Base-by-base conservation (phyloP, 2,329 filamentous ascomycete species). In the Dothideomycetes sp. region DNA sequence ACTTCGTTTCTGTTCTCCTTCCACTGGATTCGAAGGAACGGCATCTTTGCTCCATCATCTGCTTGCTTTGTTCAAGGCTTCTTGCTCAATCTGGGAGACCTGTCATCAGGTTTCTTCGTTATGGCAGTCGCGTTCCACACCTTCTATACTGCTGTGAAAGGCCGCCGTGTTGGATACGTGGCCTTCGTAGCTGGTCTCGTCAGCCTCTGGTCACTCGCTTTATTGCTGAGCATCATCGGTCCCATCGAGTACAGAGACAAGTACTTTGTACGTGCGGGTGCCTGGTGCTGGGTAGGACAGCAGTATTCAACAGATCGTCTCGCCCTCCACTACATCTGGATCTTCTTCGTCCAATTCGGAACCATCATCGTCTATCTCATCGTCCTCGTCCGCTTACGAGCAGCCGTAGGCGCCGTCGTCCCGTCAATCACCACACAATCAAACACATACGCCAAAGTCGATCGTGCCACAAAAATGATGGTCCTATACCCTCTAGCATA, bases 401-500 rank as follows among this genome's bases (percentile, higher is more conserved):
- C 52, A 43, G 56, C 56, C 4, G 43, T 40, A 5, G 34, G 35
- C 10, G 38, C 56, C 15, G 47, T 53, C 13, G 37, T 29, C 6
- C 42, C 42, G n/a, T 25, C 31, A 2, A 20, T 42, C 16, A 20
- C 32, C n/a, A 20, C 19, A 8, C 40, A 42, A 19, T 42, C 40
- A 4, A 33, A 18, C 18, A 45, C 37, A n/a, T 42, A 42, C 12
- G 33, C 38, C 18, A 45, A 45, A 16, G 53, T 58, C 23, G 56
- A 56, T 25, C 57, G 56, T 11, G 65, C 69, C 29, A 60, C 68
- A 4, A 64, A 73, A 10, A 76, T 82, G 47, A 74, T 74, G 70
- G 63, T 82, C 16, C 66, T 81, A 5, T 84, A 84, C 45, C 80
- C 80, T 0, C 53, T 80, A 47, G 77, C 83, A 46, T 84, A 84